Conservation (phyloP, 192 early-diverging fungal genomes). For the Phlyctochytrium arcticum region DNA sequence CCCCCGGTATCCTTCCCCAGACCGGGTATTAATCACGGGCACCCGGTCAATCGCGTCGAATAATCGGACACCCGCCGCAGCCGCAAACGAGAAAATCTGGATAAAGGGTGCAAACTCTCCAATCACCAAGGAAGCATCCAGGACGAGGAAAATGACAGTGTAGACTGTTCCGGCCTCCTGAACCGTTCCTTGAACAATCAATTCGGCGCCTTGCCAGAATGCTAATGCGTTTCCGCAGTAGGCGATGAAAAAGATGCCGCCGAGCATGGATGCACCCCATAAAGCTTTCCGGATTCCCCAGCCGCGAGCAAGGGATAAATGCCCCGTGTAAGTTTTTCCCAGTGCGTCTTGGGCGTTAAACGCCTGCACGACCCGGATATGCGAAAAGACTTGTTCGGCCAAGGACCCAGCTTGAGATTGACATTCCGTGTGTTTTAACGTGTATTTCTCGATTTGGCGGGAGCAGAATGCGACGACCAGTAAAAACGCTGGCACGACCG, state of each 20-base stretch:
- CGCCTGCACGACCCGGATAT: constrained; percentile 63
- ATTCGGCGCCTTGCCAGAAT: constrained; percentile 1
- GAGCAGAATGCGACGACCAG: not conserved
- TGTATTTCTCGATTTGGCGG: not conserved
- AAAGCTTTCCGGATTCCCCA: constrained; percentile 68
- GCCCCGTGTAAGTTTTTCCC: constrained; percentile 35
- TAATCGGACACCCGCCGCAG: not conserved
- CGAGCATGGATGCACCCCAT: constrained; percentile 7
- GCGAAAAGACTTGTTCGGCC: constrained; percentile 69
- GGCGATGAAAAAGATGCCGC: constrained; percentile 7
- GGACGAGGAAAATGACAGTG: constrained; percentile 1
- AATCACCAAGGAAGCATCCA: constrained; percentile 6
- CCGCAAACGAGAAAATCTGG: constrained; percentile 37
- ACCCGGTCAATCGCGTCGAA: constrained; percentile 2
- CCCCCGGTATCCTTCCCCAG: not conserved
- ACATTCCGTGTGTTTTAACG: constrained; percentile 31
- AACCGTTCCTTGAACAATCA: not conserved
- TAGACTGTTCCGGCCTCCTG: not conserved
- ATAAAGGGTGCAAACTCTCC: constrained; percentile 16
- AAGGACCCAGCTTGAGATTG: constrained; percentile 71
- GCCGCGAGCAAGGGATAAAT: constrained; percentile 56
- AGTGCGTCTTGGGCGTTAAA: not conserved
- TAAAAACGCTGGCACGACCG: constrained; percentile 68
- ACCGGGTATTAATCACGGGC: not conserved
- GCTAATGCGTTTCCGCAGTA: constrained; percentile 14